These are phyloP conservation scores for Penicillium robsamsonii DNA, from an alignment of 495 filamentous ascomycete genomes.

Conservation along the genomic window DNA sequence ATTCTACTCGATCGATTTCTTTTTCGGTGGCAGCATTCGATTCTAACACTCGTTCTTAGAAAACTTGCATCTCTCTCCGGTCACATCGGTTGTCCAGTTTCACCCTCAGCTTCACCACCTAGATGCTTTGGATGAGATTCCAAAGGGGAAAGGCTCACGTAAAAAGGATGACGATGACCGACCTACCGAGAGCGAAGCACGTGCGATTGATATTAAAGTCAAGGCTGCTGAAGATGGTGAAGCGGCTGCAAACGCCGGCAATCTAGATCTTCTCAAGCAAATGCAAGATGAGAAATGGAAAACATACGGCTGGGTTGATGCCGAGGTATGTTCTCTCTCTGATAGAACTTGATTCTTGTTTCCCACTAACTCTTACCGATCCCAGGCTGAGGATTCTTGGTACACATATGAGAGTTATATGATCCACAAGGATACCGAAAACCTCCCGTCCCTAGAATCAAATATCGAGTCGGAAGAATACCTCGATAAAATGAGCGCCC, in stretches of 20 bases:
- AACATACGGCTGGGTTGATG: conserved; percentile 62
- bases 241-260: conserved; percentile 45
- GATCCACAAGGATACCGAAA: conserved; percentile 52
- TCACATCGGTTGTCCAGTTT: conserved; percentile 68
- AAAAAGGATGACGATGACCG: conserved; percentile 50
- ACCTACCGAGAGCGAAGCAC: conserved; percentile 50
- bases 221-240: conserved; percentile 61
- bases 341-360: not conserved
- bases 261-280: conserved; percentile 53
- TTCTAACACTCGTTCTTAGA: conserved; percentile 39
- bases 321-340: conserved; percentile 49
- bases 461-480: conserved; percentile 57
- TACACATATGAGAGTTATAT: conserved; percentile 57
- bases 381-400: conserved; percentile 61
- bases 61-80: conserved; percentile 65
- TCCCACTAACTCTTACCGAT: conserved; percentile 19
- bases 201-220: conserved; percentile 65
- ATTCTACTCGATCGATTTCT: conserved; percentile 1
- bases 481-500: conserved; percentile 64
- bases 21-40: conserved; percentile 5
- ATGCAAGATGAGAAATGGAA: conserved; percentile 71
- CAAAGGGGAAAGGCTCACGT: conserved; percentile 31
- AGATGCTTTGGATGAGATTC: conserved; percentile 61
- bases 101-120: conserved; percentile 74
- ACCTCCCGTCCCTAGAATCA: conserved; percentile 50